Percentiles rank a stretch among this genome's conserved stretches.
Evolutionary conservation across 441 rosid genomes (phyloP).

Genomic region (Pelargonium cotyledonis): DNA sequence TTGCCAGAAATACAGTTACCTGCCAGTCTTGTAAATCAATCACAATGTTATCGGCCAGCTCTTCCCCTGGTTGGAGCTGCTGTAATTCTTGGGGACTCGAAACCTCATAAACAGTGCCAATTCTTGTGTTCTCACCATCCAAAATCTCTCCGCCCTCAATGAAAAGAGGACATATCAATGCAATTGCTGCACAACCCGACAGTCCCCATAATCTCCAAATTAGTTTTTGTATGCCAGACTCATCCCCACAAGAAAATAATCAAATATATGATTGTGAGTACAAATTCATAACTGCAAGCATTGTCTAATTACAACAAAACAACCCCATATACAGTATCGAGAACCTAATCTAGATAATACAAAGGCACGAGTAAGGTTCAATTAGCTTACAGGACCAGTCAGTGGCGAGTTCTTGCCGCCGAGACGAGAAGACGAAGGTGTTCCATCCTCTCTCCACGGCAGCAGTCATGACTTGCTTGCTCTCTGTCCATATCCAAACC

Average conservation of each 20-base stretch:
- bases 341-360: not conserved
- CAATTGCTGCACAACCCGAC: conserved; percentile 43
- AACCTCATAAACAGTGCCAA: conserved; percentile 49
- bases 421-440: conserved; percentile 51
- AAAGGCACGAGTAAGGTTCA: not conserved
- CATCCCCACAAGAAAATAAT: not conserved
- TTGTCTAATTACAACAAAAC: not conserved
- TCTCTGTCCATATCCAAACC: conserved; percentile 80
- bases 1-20: conserved; percentile 29
- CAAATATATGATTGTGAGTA: too few relatives aligned
- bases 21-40: conserved; percentile 71
- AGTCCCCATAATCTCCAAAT: not conserved
- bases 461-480: conserved; percentile 64
- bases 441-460: conserved; percentile 91
- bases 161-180: conserved; percentile 56
- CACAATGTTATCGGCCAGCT: conserved; percentile 38
- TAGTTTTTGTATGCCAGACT: not conserved
- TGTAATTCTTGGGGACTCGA: conserved; percentile 54
- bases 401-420: conserved; percentile 38
- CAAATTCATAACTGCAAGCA: not conserved
- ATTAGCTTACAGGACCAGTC: conserved; percentile 64
- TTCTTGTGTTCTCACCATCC: conserved; percentile 34
- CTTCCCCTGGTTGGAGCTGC: conserved; percentile 46
- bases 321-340: not conserved
- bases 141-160: conserved; percentile 41